Base-by-base conservation (phyloP, 1,284 basidiomycete genomes). In the Ganoderma lucidum region DNA sequence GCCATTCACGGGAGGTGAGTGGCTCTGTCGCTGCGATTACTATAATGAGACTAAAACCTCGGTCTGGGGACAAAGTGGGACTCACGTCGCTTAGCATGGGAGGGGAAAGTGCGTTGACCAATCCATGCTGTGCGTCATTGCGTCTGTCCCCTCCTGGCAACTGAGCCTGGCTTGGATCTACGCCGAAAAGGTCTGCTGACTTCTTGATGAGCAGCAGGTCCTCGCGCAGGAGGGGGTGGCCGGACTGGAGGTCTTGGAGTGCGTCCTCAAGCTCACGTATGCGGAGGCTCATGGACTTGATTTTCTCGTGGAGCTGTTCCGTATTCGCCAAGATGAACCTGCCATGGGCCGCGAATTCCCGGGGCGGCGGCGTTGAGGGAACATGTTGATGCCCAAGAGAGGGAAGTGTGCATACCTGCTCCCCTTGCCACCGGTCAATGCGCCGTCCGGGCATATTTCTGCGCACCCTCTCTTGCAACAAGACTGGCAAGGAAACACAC, bases 311-410 rank as follows among this genome's bases (percentile, higher is more conserved):
- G 3, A 93, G 84, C 68, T 93, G 90, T 75, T 91, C 91, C 9
- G 91, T 93, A 45, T 90, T 91, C 3, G 91, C 90, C 53, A 93
- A 83, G 51, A 92, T 89, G 72, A 91, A 91, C 42, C 90, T 89
- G 39, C 19, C 15, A 32, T 55, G 9, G 30, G 48, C 32, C 37
- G 41, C 65, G 37, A 69, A n/a, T 35, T 55, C 14, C 37, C 44
- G 12, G 35, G 42, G 30, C 45, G 55, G 23, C 32, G 42, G 23
- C 32, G 42, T 44, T 62, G 61, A 67, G 41, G 66, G 58, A 69
- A 56, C 56, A 62, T 42, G 39, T 62, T n/a, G 45, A 44, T 35
- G 9, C 10, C 41, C 39, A 30, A 64, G 48, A 53, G 51, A 53
- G 51, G 15, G 48, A 35, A 37, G 30, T 6, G 56, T n/a, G 58